Evolutionary conservation across 106 monocot genomes (phyloP), one percentile per base, ranked within the genome.

Genomic region (Dendrobium officinale): DNA sequence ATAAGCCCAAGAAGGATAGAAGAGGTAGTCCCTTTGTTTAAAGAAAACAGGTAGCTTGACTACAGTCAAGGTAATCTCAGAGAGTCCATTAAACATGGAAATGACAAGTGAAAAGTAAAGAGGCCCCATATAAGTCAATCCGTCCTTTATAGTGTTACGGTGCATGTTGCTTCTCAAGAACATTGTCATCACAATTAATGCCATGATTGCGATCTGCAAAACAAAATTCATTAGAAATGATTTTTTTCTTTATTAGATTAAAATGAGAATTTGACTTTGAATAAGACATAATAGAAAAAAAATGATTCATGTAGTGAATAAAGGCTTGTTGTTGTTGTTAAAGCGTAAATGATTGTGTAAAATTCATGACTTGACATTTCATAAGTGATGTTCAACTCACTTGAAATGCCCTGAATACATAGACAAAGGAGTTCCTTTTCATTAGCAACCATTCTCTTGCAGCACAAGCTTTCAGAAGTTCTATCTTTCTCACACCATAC

Each of bases 391-490:
- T 20, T 11, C 0, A 10, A 37, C 77, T 88, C 4, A 88, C 90
- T n/a, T 91, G 90, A n/a, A 75, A 16, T 77, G 82, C 75, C 47
- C 80, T 86, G 70, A 88, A 91, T 77, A 86, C 66, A 59, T 88
- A 91, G 20, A 91, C 88, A 76, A 88, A 91, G 2, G 82, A 86
- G 58, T 89, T 89, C 41, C 89, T 75, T 54, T 85, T 84, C 86
- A 89, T 89, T 73, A 89, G 44, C 54, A 89, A 74, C 29, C 29
- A 82, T 77, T 89, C 89, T 78, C 86, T 82, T 6, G 72, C 55
- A 6, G 61, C 67, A 42, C 84, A 84, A 75, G 89, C 77, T 77
- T 84, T 89, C 24, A 82, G 67, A 19, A 86, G 74, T 58, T 86
- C 84, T n/a, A 33, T 79, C 75, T 72, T 82, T n/a, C 82, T 31